Evolutionary conservation across 768 basidiomycete species (phyloP).

Genomic region (Lactarius vividus): DNA sequence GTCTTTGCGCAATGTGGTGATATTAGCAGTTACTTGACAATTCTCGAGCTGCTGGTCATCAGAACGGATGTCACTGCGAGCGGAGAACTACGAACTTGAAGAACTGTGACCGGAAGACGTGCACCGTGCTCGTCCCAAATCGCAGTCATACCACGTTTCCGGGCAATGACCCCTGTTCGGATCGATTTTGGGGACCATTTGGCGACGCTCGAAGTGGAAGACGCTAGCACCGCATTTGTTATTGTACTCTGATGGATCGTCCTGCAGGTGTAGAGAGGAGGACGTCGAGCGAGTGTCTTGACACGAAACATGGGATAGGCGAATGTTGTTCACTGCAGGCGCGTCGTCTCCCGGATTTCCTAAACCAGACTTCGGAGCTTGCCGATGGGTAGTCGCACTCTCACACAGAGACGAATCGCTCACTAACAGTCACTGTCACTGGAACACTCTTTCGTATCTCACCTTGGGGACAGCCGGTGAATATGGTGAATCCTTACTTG

Average conservation of each 20-base stretch:
- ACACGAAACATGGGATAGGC: constrained; percentile 39
- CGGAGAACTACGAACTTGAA: constrained; percentile 61
- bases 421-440: no score
- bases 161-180: constrained; percentile 89
- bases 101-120: constrained; percentile 86
- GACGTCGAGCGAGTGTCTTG: constrained; percentile 45
- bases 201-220: constrained; percentile 28
- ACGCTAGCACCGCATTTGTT: constrained; percentile 36
- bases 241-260: constrained; percentile 45
- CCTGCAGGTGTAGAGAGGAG: constrained; percentile 38
- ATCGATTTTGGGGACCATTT: constrained; percentile 87
- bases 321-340: neutral
- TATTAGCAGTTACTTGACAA: constrained; percentile 84
- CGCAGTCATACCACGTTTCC: constrained; percentile 94
- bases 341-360: neutral
- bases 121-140: constrained; percentile 91
- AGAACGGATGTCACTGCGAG: neutral
- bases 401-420: no score
- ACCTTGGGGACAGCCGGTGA: no score
- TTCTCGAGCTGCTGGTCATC: constrained; percentile 62
- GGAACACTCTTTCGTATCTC: no score
- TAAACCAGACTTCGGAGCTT: constrained; percentile 15
- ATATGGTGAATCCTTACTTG: no score
- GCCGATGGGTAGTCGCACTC: neutral
- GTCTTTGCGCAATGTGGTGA: constrained; percentile 60